Percentiles rank a stretch among this genome's conserved stretches.
These are phyloP conservation scores for Saccharomycopsis schoenii DNA, from an alignment of 805 yeast species.

Conservation along the genomic window DNA sequence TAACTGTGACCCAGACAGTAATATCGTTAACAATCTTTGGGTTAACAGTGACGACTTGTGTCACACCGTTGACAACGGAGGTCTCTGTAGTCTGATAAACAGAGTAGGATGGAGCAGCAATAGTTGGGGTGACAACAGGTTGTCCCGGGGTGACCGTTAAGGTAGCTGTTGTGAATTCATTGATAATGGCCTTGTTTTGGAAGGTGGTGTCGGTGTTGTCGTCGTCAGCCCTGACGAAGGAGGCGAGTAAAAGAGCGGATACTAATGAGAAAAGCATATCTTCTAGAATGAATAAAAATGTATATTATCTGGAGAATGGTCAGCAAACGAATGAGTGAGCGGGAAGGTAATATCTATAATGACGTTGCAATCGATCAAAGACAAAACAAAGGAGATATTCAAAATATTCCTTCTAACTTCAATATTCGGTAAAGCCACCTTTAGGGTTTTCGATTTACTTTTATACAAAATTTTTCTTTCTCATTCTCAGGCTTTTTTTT, in stretches of 20 bases:
- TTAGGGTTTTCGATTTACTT: neutral
- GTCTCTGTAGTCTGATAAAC: slow-evolving; percentile 12
- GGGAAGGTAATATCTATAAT: too few species aligned
- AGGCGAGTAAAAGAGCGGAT: neutral
- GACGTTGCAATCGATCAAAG: too few species aligned
- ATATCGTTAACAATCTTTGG: slow-evolving; percentile 11
- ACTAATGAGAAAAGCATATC: neutral
- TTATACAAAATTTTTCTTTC: neutral
- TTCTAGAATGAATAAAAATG: neutral
- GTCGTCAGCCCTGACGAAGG: neutral
- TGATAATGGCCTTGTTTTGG: slow-evolving; percentile 15
- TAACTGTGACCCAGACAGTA: slow-evolving; percentile 15
- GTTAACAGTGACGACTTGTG: slow-evolving; percentile 7
- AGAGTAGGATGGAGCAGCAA: slow-evolving; percentile 14
- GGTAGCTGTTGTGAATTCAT: slow-evolving; percentile 14
- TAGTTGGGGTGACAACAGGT: slow-evolving; percentile 10
- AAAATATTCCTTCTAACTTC: too few species aligned
- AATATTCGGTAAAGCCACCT: neutral
- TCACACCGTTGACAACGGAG: neutral
- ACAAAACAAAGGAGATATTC: too few species aligned
- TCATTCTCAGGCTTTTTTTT: neutral
- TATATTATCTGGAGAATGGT: too few species aligned
- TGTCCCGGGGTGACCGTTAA: slow-evolving; percentile 17
- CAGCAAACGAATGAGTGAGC: too few species aligned
- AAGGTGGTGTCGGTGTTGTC: neutral